Percentiles rank a stretch among this genome's conserved stretches.
Evolutionary conservation across 2,329 filamentous ascomycete genomes (phyloP).

Genomic region (Taxawa tesnikishii): DNA sequence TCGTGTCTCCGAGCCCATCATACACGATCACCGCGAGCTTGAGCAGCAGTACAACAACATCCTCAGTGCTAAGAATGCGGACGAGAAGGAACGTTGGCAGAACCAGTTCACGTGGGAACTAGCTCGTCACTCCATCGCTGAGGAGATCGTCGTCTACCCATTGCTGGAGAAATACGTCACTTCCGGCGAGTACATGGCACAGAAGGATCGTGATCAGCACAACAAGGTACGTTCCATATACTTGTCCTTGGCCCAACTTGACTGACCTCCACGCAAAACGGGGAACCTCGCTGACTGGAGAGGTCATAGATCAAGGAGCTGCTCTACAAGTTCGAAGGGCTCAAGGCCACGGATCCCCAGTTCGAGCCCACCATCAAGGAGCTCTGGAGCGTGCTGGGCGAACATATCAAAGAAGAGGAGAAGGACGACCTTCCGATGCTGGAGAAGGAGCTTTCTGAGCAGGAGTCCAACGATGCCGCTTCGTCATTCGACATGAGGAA

Average conservation of each 20-base stretch:
- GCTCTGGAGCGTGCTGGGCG: conserved; percentile 5
- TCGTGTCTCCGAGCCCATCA: conserved; percentile 23
- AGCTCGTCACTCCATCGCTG: conserved; percentile 38
- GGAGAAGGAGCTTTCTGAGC: conserved; percentile 4
- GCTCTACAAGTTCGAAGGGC: conserved; percentile 8
- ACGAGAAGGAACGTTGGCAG: conserved; percentile 31
- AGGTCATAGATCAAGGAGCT: conserved; percentile 11
- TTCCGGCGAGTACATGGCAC: conserved; percentile 18
- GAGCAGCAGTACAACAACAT: conserved; percentile 32
- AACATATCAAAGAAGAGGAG: conserved; percentile 9
- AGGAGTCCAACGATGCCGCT: conserved; percentile 5
- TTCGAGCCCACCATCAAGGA: conserved; percentile 7
- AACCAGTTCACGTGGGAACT: conserved; percentile 43
- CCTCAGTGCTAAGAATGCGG: conserved; percentile 25
- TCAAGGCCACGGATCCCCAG: conserved; percentile 2
- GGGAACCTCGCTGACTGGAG: no score
- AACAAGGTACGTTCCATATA: conserved; percentile 19
- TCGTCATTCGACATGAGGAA: conserved; percentile 5
- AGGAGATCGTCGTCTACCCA: conserved; percentile 31
- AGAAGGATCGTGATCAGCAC: conserved; percentile 21
- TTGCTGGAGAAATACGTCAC: conserved; percentile 20
- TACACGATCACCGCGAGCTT: conserved; percentile 28
- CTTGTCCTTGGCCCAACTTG: no score
- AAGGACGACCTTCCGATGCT: conserved; percentile 7
- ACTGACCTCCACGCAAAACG: no score